These are phyloP conservation scores for Phytophthora tentaculata DNA, from an alignment of 352 stramenopile genomes.

Conservation along the genomic window DNA sequence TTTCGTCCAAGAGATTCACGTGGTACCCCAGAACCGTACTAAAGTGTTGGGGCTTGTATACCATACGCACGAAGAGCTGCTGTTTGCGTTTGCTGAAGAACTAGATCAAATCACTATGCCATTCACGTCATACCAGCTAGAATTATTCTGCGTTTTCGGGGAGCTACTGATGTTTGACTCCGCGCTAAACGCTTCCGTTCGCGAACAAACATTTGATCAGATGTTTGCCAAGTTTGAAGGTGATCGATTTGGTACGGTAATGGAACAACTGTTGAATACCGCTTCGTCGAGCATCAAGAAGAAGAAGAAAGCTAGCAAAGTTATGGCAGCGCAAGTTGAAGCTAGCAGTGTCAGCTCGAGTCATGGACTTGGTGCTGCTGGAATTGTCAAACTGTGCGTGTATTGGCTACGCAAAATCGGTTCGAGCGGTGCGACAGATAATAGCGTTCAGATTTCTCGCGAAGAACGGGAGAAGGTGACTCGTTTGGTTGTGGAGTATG, in stretches of 20 bases:
- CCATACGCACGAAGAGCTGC: slow-evolving; percentile 60
- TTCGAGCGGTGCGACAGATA: neutral
- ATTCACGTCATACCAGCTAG: slow-evolving; percentile 56
- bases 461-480: slow-evolving; percentile 37
- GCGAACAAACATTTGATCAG: slow-evolving; percentile 53
- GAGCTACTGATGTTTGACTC: slow-evolving; percentile 80
- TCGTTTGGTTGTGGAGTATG: slow-evolving; percentile 61
- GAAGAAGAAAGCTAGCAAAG: slow-evolving; percentile 27
- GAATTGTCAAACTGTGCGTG: slow-evolving; percentile 82
- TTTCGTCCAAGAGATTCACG: slow-evolving; percentile 85
- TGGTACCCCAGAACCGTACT: slow-evolving; percentile 72
- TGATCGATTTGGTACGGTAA: slow-evolving; percentile 39
- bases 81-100: slow-evolving; percentile 39
- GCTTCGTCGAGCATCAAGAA: slow-evolving; percentile 10
- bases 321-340: neutral
- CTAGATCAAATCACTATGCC: slow-evolving; percentile 18
- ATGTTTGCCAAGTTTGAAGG: slow-evolving; percentile 53
- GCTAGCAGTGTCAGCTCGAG: slow-evolving; percentile 6
- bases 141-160: slow-evolving; percentile 78
- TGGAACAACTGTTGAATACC: slow-evolving; percentile 47
- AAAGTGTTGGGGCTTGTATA: slow-evolving; percentile 62
- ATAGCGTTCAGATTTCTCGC: slow-evolving; percentile 11
- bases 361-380: slow-evolving; percentile 42
- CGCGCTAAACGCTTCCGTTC: slow-evolving; percentile 42
- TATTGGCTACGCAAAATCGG: slow-evolving; percentile 54